Base-by-base conservation (phyloP, 2,329 filamentous ascomycete genomes). In the Fusarium sp. region DNA sequence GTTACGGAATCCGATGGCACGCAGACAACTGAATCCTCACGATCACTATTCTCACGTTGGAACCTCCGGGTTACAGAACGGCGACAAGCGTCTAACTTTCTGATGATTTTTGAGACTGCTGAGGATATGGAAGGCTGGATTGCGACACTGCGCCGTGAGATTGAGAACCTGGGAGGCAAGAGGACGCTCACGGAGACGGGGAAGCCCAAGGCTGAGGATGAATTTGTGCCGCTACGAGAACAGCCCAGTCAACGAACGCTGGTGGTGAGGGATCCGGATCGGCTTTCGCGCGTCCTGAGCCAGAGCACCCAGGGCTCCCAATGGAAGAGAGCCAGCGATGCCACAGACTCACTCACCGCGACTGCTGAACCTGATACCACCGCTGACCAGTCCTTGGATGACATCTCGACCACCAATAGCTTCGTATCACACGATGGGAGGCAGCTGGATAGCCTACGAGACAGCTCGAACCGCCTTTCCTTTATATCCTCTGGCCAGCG, bases 61-160 rank as follows among this genome's bases (percentile, higher is more conserved):
- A 87, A 90, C 3, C 88, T 93, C 45, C 88, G 90, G 45, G 70
- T 76, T 13, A 45, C 78, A 6, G 89, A 91, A 64, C 89, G 88
- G 77, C 87, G 88, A 70, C 84, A 87, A 20, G 89, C 89, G 2
- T 87, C 89, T 1, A 93, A 90, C 71, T 88, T 95, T 64, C 83
- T 96, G 27, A 87, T 96, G 79, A 90, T 96, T 0, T 91, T 95
- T 72, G 90, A 94, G 62, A 90, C 85, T 69, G 91, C 92, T 3
- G 90, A 92, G 71, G 91, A 93, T 52, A 93, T 96, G 92, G 92
- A 94, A 69, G 84, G 85, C 50, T 96, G 94, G 94, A 90, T 96
- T 79, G 86, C 87, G 1, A 86, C 88, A 0, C 84, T 96, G 34
- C 89, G 93, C 42, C 87, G 87, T 64, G 91, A 93, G 77, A 95